Conservation (phyloP, 1,284 basidiomycete genomes). For the Ceratobasidium sp. region DNA sequence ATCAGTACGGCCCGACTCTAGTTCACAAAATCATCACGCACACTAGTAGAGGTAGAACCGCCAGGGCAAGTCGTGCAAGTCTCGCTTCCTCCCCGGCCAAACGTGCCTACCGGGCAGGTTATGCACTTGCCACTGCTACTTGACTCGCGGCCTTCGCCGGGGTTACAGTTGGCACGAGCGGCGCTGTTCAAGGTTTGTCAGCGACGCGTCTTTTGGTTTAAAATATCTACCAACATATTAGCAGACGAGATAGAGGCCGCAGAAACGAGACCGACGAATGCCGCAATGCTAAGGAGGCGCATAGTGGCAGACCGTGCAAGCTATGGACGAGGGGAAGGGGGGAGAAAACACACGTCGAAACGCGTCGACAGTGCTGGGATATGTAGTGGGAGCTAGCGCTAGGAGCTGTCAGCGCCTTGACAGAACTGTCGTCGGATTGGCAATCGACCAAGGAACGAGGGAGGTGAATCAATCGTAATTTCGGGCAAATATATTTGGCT, state of each 20-base stretch:
- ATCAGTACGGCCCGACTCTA: background rate
- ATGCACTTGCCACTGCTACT: background rate
- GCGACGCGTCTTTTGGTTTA: too few relatives aligned
- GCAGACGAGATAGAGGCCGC: constrained; percentile 3
- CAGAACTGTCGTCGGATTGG: too few relatives aligned
- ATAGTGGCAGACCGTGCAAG: background rate
- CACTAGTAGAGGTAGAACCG: constrained; percentile 1
- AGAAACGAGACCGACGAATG: constrained; percentile 2
- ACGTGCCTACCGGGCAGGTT: constrained; percentile 1
- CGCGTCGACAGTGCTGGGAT: too few relatives aligned
- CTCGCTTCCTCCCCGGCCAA: background rate
- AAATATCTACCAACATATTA: background rate
- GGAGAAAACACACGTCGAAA: too few relatives aligned
- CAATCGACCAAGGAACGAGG: too few relatives aligned
- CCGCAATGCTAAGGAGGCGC: constrained; percentile 31
- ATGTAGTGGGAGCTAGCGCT: too few relatives aligned
- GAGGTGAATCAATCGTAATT: too few relatives aligned
- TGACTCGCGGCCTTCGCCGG: background rate
- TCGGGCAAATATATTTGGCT: too few relatives aligned
- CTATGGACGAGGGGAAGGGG: background rate
- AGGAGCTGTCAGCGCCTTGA: too few relatives aligned
- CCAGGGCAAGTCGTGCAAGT: constrained; percentile 6
- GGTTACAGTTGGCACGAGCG: background rate
- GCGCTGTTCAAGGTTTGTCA: background rate
- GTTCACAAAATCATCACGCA: background rate